Conservation (phyloP, 768 basidiomycete species). For the Panaeolus cyanescens region DNA sequence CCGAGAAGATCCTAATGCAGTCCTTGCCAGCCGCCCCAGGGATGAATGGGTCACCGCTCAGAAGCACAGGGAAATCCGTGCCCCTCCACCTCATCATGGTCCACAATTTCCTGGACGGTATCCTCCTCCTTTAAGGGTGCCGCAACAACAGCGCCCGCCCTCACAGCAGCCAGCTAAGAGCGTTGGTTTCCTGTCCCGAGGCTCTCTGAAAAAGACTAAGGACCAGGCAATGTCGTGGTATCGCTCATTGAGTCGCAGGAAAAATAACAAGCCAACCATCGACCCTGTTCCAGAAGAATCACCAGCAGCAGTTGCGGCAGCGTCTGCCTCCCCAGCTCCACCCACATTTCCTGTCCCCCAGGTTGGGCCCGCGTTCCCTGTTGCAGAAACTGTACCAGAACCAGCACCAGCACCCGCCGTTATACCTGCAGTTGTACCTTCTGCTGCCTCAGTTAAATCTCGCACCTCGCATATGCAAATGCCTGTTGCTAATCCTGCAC, state of each 20-base stretch:
- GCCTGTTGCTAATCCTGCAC: not conserved
- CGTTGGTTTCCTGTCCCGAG: slow-evolving; percentile 24
- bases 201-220: slow-evolving; percentile 29
- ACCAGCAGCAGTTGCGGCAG: not conserved
- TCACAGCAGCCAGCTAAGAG: slow-evolving; percentile 13
- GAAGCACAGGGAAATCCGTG: slow-evolving; percentile 27
- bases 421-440: slow-evolving; percentile 5
- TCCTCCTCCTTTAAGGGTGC: slow-evolving; percentile 3
- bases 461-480: not conserved
- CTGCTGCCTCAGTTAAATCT: not conserved
- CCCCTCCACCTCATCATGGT: slow-evolving; percentile 4
- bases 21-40: slow-evolving; percentile 18
- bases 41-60: slow-evolving; percentile 41
- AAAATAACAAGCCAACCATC: slow-evolving; percentile 32
- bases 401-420: not conserved
- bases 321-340: not conserved
- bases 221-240: slow-evolving; percentile 41
- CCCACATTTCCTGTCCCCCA: not conserved
- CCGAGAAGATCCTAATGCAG: slow-evolving; percentile 20
- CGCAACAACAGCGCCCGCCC: slow-evolving; percentile 4
- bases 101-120: not conserved
- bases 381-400: not conserved
- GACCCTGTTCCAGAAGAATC: slow-evolving; percentile 31
- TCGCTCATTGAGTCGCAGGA: slow-evolving; percentile 37
- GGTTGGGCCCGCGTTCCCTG: not conserved